Evolutionary conservation across 305 asterid species (phyloP).

Genomic region (Fraxinus greggii): DNA sequence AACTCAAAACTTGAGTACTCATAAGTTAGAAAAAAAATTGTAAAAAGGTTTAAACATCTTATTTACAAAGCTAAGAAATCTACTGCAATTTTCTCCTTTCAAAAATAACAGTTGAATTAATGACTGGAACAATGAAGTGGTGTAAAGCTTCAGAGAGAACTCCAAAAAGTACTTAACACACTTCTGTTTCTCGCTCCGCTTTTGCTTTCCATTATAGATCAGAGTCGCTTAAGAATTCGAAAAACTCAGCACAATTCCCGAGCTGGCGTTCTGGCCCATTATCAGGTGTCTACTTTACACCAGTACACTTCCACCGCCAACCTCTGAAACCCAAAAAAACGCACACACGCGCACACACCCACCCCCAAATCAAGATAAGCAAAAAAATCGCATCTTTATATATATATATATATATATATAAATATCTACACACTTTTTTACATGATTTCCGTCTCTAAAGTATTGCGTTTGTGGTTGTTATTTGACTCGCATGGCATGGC

Average conservation of each 20-base stretch:
- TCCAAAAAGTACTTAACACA: not conserved
- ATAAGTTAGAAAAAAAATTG: not conserved
- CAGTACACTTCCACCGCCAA: not conserved
- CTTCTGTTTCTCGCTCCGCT: not conserved
- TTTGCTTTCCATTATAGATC: constrained; percentile 23
- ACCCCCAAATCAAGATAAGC: not conserved
- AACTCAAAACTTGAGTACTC: not conserved
- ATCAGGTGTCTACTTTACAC: constrained; percentile 34
- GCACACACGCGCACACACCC: not conserved
- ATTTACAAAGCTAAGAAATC: not conserved
- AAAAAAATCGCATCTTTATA: not conserved
- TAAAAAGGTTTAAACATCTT: not conserved
- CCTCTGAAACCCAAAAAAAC: not conserved
- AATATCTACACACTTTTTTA: not conserved
- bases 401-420: not conserved
- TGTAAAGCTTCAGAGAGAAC: not conserved
- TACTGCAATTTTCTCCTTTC: not conserved
- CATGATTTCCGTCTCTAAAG: not conserved
- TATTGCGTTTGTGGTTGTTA: constrained; percentile 8
- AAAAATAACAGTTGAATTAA: not conserved
- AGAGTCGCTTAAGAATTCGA: not conserved
- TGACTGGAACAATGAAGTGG: not conserved
- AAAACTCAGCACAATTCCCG: constrained; percentile 13
- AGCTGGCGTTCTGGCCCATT: constrained; percentile 38
- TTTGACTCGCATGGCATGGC: constrained; percentile 13